A percentile compares a stretch with the other conserved stretches of the same genome.
phyloP scores from a whole-genome alignment of 352 stramenopile species.

The Saprolegnia parasitica region DNA sequence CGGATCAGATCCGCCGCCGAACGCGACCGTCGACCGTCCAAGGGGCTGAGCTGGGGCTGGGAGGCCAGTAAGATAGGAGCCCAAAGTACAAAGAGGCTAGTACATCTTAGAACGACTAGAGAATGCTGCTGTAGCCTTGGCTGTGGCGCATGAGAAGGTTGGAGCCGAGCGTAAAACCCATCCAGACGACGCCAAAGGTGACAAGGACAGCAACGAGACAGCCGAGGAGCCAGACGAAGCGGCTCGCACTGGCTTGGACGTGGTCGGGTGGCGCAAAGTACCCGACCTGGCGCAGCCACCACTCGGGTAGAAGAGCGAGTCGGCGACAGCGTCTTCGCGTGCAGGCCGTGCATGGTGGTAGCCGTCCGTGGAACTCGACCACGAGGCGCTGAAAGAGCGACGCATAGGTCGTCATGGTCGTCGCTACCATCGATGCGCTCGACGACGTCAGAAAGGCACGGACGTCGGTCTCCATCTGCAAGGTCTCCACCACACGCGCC shows the following conservation, averaged over 20 bases:
- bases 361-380: slow-evolving; percentile 77
- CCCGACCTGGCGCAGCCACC: slow-evolving; percentile 73
- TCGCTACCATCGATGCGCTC: slow-evolving; percentile 44
- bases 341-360: slow-evolving; percentile 64
- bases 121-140: slow-evolving; percentile 11
- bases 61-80: no score
- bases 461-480: slow-evolving; percentile 44
- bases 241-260: background rate
- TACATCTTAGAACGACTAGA: background rate
- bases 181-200: slow-evolving; percentile 2
- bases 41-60: no score
- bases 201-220: background rate
- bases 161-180: slow-evolving; percentile 6
- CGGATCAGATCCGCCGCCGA: background rate
- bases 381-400: slow-evolving; percentile 66
- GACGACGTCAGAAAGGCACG: slow-evolving; percentile 53
- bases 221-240: background rate
- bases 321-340: slow-evolving; percentile 38
- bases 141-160: slow-evolving; percentile 9
- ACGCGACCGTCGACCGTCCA: background rate
- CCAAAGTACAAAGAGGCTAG: no score
- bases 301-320: slow-evolving; percentile 76
- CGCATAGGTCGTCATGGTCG: slow-evolving; percentile 47
- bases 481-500: slow-evolving; percentile 33
- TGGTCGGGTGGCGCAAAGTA: slow-evolving; percentile 37